Evolutionary conservation across 2,329 filamentous ascomycete species (phyloP), one percentile per base, ranked within the genome.

Genomic region (Aspergillus felis): DNA sequence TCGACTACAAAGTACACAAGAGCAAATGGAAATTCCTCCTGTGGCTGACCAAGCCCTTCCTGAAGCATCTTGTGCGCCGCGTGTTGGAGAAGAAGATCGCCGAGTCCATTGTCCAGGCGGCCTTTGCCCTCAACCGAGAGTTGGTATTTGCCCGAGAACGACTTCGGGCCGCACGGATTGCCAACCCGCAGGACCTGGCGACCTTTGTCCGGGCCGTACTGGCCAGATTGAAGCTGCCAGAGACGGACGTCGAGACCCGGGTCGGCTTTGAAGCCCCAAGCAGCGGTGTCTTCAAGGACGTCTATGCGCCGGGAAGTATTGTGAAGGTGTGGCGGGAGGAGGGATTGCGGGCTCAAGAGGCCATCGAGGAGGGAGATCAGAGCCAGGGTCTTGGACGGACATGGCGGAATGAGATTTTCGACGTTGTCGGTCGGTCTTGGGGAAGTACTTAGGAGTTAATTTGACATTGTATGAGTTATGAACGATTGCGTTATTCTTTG

Each of bases 311-410:
- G 0, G 92, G 91, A 0, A 96, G 92, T 72, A 78, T 97, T 27
- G 89, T 94, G 53, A 92, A 90, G 76, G 74, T 96, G n/a, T 96
- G 91, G 91, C 85, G 93, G 63, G 87, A 92, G 62, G 89, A 96
- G 75, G 91, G 85, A 0, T 76, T 79, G 24, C 79, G 81, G 60
- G 91, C 90, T 0, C 81, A 81, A 22, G 89, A 95, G 73, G 82
- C 86, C 44, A 84, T 96, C 41, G 86, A 92, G 62, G 89, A 93
- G 62, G 71, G 71, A 5, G 87, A 86, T 68, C 84, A 87, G 55
- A 79, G 79, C 50, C 86, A 82, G 17, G 89, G 71, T 9, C 27
- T 71, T 51, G 64, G 64, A 17, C 55, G 58, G 28, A 76, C 89
- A 0, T 96, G 92, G 92, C 83, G 89, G 64, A 96, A 96, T 72